Conservation (phyloP, 495 filamentous ascomycete species). For the Penicillium turbatum region DNA sequence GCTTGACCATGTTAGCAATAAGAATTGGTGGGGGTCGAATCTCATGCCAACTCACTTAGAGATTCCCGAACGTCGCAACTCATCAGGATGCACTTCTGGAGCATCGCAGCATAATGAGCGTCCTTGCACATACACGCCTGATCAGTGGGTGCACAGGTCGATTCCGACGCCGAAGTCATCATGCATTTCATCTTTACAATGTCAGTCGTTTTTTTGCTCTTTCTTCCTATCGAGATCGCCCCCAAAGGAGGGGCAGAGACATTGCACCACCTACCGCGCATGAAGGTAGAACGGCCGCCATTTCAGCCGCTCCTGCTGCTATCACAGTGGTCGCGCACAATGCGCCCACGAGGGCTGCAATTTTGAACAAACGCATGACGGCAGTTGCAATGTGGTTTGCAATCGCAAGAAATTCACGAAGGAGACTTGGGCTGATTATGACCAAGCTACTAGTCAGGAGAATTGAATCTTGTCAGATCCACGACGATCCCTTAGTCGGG, state of each 20-base stretch:
- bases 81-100: slow-evolving; percentile 20
- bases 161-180: slow-evolving; percentile 16
- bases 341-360: slow-evolving; percentile 1
- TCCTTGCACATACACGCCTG: slow-evolving; percentile 28
- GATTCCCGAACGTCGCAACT: slow-evolving; percentile 26
- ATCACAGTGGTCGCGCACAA: slow-evolving; percentile 3
- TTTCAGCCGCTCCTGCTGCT: slow-evolving; percentile 11
- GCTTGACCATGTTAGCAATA: slow-evolving; percentile 8
- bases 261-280: slow-evolving; percentile 15
- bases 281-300: slow-evolving; percentile 10
- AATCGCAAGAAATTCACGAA: not conserved
- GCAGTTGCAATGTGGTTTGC: not conserved
- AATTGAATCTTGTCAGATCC: not conserved
- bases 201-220: slow-evolving; percentile 1
- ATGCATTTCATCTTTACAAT: slow-evolving; percentile 25
- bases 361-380: slow-evolving; percentile 12
- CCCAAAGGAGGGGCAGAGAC: not conserved
- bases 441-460: not conserved
- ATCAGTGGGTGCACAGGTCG: slow-evolving; percentile 22
- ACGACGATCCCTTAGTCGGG: not conserved
- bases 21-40: not conserved
- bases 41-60: slow-evolving; percentile 18
- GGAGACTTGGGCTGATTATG: not conserved
- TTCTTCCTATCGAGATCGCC: not conserved
- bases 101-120: slow-evolving; percentile 6